phyloP scores from a whole-genome alignment of 2,329 filamentous ascomycete species.

The Fusarium sp. region DNA sequence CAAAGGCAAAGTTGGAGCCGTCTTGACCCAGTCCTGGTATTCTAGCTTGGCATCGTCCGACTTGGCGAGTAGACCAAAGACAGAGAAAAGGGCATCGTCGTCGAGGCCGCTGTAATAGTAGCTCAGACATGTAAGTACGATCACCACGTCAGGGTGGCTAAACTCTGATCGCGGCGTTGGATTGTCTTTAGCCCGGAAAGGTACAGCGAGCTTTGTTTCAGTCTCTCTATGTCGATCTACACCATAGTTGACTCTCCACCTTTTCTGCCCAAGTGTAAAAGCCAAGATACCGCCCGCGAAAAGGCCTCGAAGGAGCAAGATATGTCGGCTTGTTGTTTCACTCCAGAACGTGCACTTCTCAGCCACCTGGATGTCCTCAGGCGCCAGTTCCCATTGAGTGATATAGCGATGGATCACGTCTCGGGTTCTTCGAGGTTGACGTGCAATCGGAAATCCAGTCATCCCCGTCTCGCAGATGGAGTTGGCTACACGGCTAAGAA shows the following conservation, averaged over 20 bases:
- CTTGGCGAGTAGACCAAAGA: conserved; percentile 59
- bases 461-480: conserved; percentile 58
- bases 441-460: conserved; percentile 54
- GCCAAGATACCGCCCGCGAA: conserved; percentile 65
- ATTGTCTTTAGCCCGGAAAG: conserved; percentile 68
- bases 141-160: conserved; percentile 69
- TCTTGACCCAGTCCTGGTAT: conserved; percentile 61
- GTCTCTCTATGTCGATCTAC: conserved; percentile 57
- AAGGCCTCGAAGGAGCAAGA: conserved; percentile 66
- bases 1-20: conserved; percentile 47
- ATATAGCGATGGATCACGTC: conserved; percentile 58
- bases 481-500: conserved; percentile 51
- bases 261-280: conserved; percentile 65
- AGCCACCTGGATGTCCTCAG: conserved; percentile 48
- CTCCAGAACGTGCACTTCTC: conserved; percentile 54
- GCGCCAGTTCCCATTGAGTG: conserved; percentile 45
- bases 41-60: conserved; percentile 64
- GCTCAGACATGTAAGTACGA: conserved; percentile 64
- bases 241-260: conserved; percentile 75
- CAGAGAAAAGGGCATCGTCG: conserved; percentile 59
- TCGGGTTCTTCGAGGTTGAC: conserved; percentile 48
- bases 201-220: conserved; percentile 63
- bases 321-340: conserved; percentile 46
- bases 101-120: conserved; percentile 68
- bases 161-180: conserved; percentile 68